These are phyloP conservation scores for Solanum hybrid DNA, from an alignment of 305 asterid species.

Conservation along the genomic window DNA sequence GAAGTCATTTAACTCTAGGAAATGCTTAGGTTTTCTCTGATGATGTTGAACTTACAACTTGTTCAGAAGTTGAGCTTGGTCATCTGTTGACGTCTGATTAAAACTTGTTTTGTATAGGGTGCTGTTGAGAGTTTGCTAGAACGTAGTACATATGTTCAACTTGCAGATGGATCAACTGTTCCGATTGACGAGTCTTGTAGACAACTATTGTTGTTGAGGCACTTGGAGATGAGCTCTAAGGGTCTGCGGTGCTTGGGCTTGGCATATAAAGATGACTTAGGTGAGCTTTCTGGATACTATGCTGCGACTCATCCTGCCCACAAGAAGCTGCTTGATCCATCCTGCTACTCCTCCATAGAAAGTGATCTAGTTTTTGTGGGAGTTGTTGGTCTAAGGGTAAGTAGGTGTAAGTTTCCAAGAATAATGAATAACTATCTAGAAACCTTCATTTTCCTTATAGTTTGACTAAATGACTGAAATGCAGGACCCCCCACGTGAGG, in stretches of 20 bases:
- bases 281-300: slow-evolving; percentile 63
- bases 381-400: slow-evolving; percentile 76
- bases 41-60: not conserved
- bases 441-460: not conserved
- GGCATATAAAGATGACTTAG: slow-evolving; percentile 76
- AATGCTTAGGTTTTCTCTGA: not conserved
- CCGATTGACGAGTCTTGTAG: slow-evolving; percentile 60
- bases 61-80: not conserved
- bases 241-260: slow-evolving; percentile 80
- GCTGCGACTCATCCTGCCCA: slow-evolving; percentile 60
- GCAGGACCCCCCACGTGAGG: slow-evolving; percentile 97
- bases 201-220: slow-evolving; percentile 41
- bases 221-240: slow-evolving; percentile 67
- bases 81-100: not conserved
- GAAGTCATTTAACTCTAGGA: not conserved
- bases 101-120: slow-evolving; percentile 40
- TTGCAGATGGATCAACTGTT: slow-evolving; percentile 57
- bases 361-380: slow-evolving; percentile 73
- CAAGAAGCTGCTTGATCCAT: slow-evolving; percentile 67
- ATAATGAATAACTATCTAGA: not conserved
- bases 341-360: slow-evolving; percentile 60
- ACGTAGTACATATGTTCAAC: slow-evolving; percentile 59
- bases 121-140: slow-evolving; percentile 90
- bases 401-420: slow-evolving; percentile 6
- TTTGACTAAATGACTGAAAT: slow-evolving; percentile 4